Evolutionary conservation across 2,329 filamentous ascomycete genomes (phyloP).

Genomic region (Parasarocladium wereldwijsianum): DNA sequence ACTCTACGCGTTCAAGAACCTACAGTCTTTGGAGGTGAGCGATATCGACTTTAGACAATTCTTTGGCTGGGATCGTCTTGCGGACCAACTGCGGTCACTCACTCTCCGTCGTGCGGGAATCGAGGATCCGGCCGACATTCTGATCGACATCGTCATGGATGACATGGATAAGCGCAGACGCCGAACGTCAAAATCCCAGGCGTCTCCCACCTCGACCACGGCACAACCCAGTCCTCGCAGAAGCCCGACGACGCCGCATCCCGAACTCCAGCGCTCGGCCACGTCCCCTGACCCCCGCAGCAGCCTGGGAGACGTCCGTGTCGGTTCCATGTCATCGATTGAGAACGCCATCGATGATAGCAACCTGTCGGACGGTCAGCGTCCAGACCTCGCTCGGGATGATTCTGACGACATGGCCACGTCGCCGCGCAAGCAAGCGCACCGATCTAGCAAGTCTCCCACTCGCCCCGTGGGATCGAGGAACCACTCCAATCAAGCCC

Average conservation of each 20-base stretch:
- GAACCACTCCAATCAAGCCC: constrained; percentile 51
- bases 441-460: constrained; percentile 69
- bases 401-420: constrained; percentile 30
- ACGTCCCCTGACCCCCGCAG: constrained; percentile 40
- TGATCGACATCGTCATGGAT: constrained; percentile 87
- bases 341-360: constrained; percentile 32
- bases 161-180: constrained; percentile 88
- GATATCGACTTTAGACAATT: constrained; percentile 95
- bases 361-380: constrained; percentile 16
- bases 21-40: constrained; percentile 84
- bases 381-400: constrained; percentile 12
- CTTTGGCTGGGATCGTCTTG: constrained; percentile 88
- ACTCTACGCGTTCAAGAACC: constrained; percentile 92
- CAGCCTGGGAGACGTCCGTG: constrained; percentile 33
- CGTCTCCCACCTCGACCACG: constrained; percentile 61
- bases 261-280: constrained; percentile 55
- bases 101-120: constrained; percentile 77
- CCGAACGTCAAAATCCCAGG: constrained; percentile 72
- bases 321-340: constrained; percentile 43
- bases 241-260: constrained; percentile 48
- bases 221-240: constrained; percentile 39
- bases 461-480: constrained; percentile 62
- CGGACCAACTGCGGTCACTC: constrained; percentile 81
- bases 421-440: constrained; percentile 27
- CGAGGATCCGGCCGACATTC: constrained; percentile 77